Percentiles rank a stretch among this genome's conserved stretches.
Evolutionary conservation across 1,284 basidiomycete species (phyloP).

Genomic region (Coniferiporia weirii): DNA sequence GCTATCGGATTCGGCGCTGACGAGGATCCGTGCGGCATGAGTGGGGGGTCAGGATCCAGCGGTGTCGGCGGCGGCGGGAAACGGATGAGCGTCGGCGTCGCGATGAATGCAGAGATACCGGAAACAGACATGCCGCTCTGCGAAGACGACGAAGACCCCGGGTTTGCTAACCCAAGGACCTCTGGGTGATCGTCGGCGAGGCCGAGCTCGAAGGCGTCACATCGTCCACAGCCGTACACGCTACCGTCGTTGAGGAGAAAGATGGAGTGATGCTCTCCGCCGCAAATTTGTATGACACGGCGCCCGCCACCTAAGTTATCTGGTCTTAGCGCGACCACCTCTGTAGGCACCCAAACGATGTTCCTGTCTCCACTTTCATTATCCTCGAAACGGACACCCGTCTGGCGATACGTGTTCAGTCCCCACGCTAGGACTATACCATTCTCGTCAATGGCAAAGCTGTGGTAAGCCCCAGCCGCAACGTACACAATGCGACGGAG

Average conservation of each 20-base stretch:
- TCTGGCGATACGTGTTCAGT: constrained; percentile 50
- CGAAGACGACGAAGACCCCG: constrained; percentile 15
- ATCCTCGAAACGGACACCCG: constrained; percentile 34
- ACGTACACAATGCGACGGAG: constrained; percentile 48
- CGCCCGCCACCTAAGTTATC: constrained; percentile 35
- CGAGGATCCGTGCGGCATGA: constrained; percentile 23
- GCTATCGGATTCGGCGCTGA: constrained; percentile 36
- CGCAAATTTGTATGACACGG: constrained; percentile 36
- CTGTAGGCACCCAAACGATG: constrained; percentile 41
- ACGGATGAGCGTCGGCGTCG: constrained; percentile 37
- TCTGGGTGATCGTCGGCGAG: constrained; percentile 39
- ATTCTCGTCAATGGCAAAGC: constrained; percentile 48
- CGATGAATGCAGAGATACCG: constrained; percentile 20
- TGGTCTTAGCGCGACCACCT: constrained; percentile 40
- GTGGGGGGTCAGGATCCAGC: constrained; percentile 36
- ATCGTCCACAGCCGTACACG: constrained; percentile 46
- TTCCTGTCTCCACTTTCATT: constrained; percentile 34
- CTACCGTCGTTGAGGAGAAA: constrained; percentile 55
- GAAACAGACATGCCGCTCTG: constrained; percentile 18
- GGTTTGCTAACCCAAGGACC: constrained; percentile 26
- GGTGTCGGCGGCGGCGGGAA: constrained; percentile 39
- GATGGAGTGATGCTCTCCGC: constrained; percentile 49
- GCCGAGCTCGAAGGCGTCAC: constrained; percentile 44
- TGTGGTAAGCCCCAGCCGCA: constrained; percentile 49
- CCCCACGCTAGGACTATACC: constrained; percentile 58